Percentiles rank a stretch among this genome's conserved stretches.
These are phyloP conservation scores for Toxicodendron radicans DNA, from an alignment of 345 rosid species.

Conservation along the genomic window DNA sequence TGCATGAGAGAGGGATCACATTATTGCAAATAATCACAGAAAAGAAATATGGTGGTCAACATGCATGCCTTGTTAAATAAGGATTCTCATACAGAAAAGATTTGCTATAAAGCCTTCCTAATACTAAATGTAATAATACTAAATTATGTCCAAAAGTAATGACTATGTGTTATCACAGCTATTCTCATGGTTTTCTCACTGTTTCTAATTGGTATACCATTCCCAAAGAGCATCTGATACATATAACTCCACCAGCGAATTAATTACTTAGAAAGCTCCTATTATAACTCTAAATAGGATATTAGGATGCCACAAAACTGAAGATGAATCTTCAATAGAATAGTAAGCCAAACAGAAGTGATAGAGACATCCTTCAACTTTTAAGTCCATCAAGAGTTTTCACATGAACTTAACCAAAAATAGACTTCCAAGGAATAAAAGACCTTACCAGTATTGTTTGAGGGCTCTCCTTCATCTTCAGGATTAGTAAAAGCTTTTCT, in stretches of 20 bases:
- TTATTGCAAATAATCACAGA: not conserved
- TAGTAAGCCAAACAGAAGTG: not conserved
- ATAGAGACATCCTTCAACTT: not conserved
- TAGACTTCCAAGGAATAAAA: not conserved
- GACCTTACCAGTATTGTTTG: conserved; percentile 39
- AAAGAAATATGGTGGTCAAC: not conserved
- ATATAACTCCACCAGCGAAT: not conserved
- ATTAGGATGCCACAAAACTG: not conserved
- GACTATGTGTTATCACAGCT: not conserved
- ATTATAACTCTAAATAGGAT: not conserved
- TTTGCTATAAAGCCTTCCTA: not conserved
- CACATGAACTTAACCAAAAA: not conserved
- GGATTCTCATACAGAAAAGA: not conserved
- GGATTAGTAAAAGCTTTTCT: conserved; percentile 33
- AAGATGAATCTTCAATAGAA: not conserved
- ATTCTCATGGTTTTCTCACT: not conserved
- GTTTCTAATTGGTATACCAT: not conserved
- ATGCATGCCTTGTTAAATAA: not conserved
- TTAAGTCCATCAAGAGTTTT: not conserved
- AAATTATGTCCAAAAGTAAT: not conserved
- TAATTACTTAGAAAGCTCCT: not conserved
- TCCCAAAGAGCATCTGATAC: not conserved
- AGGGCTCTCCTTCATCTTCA: conserved; percentile 28
- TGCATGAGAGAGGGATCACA: not conserved
- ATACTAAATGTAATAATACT: not conserved